phyloP scores from a whole-genome alignment of 306 rosid genomes.

The Lupinus albus region DNA sequence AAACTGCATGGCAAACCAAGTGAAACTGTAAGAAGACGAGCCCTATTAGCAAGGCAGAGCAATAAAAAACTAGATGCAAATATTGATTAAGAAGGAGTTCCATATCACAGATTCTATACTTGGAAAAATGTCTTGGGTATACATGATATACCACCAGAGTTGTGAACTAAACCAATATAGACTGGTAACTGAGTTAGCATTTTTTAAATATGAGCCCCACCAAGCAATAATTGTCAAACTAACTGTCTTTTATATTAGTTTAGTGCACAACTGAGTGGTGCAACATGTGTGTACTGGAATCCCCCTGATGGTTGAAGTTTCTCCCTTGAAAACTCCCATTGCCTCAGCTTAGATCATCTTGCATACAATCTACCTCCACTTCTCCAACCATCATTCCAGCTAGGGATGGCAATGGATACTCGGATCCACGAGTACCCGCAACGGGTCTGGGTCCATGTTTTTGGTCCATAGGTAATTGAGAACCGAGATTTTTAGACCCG shows the following conservation, averaged over 20 bases:
- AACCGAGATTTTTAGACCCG: too few species aligned
- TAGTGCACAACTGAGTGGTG: slow-evolving; percentile 24
- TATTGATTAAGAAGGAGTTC: not conserved
- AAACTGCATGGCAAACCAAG: slow-evolving; percentile 23
- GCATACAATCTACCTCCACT: slow-evolving; percentile 28
- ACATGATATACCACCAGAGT: slow-evolving; percentile 1
- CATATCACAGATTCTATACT: too few species aligned
- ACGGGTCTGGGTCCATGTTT: too few species aligned
- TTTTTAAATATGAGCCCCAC: slow-evolving; percentile 12
- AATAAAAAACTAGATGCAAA: slow-evolving; percentile 17
- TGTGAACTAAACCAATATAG: slow-evolving; percentile 2
- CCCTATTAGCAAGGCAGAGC: slow-evolving; percentile 13
- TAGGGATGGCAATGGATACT: too few species aligned
- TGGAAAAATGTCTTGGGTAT: too few species aligned
- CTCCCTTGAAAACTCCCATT: slow-evolving; percentile 18
- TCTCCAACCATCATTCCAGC: slow-evolving; percentile 29
- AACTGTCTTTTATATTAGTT: not conserved
- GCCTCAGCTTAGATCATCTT: slow-evolving; percentile 35
- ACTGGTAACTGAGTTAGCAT: slow-evolving; percentile 15
- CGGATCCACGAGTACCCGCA: too few species aligned
- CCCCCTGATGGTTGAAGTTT: slow-evolving; percentile 28
- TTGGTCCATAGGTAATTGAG: too few species aligned
- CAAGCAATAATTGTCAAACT: slow-evolving; percentile 29
- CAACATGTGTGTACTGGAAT: slow-evolving; percentile 18
- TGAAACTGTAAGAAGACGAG: not conserved